Percentiles rank a stretch among this genome's conserved stretches.
Conservation (phyloP, 2,329 filamentous ascomycete species). For the Venturiaceae sp. region DNA sequence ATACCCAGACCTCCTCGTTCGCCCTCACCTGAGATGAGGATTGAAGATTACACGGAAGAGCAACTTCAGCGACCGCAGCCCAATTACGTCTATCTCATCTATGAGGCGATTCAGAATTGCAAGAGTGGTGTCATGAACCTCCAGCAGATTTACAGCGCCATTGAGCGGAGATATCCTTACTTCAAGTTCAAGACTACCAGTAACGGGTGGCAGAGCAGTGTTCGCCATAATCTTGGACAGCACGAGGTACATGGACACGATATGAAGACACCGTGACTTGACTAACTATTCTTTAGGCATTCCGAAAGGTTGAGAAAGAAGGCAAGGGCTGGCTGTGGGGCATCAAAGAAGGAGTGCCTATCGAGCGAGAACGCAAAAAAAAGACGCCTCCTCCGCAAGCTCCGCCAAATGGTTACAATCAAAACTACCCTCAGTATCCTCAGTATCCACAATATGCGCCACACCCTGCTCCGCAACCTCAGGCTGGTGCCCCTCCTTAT, state of each 20-base stretch:
- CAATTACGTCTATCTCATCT: conserved; percentile 55
- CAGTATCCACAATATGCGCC: not conserved
- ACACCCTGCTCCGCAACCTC: not conserved
- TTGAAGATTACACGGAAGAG: conserved; percentile 60
- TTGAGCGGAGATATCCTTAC: conserved; percentile 54
- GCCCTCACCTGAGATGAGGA: conserved; percentile 52
- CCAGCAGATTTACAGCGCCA: conserved; percentile 55
- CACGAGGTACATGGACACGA: conserved; percentile 26
- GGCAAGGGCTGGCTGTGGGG: conserved; percentile 11
- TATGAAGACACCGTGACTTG: not conserved
- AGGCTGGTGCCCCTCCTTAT: not conserved
- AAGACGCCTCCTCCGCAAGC: conserved; percentile 7
- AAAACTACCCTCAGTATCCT: not conserved
- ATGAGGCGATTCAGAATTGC: conserved; percentile 50
- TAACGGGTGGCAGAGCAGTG: conserved; percentile 57
- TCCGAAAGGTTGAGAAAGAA: conserved; percentile 10
- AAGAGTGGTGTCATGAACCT: conserved; percentile 48
- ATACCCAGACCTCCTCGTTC: conserved; percentile 39
- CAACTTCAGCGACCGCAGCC: conserved; percentile 59
- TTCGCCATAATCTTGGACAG: conserved; percentile 54
- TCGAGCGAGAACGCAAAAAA: conserved; percentile 10
- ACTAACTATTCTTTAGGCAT: conserved; percentile 3
- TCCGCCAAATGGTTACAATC: conserved; percentile 1
- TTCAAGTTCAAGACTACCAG: conserved; percentile 51
- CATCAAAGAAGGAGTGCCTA: conserved; percentile 7